Percentiles rank a stretch among this genome's conserved stretches.
phyloP scores from a whole-genome alignment of 805 yeast genomes.

The Nakazawaea sp. region DNA sequence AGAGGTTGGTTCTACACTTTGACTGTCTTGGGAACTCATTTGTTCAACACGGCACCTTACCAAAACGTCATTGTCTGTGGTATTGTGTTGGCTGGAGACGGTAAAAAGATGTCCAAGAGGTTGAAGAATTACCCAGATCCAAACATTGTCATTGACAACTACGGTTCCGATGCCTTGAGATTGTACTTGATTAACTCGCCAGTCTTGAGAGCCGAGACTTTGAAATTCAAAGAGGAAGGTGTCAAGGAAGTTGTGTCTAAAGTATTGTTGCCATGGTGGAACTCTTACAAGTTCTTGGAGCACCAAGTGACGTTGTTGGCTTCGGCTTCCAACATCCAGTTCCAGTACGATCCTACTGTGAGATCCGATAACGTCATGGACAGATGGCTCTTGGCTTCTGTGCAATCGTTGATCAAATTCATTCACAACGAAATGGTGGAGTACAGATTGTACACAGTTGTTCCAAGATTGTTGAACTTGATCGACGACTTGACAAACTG shows the following conservation, averaged over 20 bases:
- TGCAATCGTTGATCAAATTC: conserved; percentile 81
- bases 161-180: conserved; percentile 98
- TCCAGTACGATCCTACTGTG: conserved; percentile 60
- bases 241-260: conserved; percentile 96
- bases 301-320: conserved; percentile 83
- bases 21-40: conserved; percentile 90
- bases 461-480: conserved; percentile 81
- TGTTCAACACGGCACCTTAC: conserved; percentile 89
- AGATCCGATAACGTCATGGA: conserved; percentile 90
- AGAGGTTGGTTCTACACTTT: conserved; percentile 99
- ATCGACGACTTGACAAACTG: conserved; percentile 96
- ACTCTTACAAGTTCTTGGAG: conserved; percentile 92
- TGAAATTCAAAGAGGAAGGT: conserved; percentile 98
- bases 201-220: conserved; percentile 91
- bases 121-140: conserved; percentile 98
- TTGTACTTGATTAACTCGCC: conserved; percentile 96
- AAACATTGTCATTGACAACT: conserved; percentile 65
- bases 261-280: conserved; percentile 98
- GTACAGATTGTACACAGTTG: conserved; percentile 92
- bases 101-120: conserved; percentile 98
- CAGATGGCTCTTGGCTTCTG: conserved; percentile 93
- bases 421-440: conserved; percentile 87
- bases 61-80: conserved; percentile 94
- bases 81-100: conserved; percentile 95
- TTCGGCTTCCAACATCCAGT: conserved; percentile 66